Evolutionary conservation across 2,329 filamentous ascomycete genomes (phyloP).

Genomic region (Fusarium sp.): DNA sequence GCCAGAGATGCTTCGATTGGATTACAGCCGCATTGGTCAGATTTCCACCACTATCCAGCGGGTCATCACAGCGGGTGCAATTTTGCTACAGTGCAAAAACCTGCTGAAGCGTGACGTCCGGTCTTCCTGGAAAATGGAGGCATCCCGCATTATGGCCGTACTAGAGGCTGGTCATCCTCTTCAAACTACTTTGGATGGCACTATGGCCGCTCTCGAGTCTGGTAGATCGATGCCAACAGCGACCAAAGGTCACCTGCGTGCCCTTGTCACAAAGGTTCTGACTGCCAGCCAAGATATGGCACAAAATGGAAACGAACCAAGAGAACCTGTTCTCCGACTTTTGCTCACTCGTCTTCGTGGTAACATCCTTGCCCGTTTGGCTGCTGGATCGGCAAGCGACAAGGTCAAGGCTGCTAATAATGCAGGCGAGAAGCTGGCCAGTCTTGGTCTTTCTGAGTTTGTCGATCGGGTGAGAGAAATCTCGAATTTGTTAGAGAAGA

Average conservation of each 20-base stretch:
- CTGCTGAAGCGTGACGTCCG: constrained; percentile 84
- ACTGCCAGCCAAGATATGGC: constrained; percentile 61
- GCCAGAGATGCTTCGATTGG: constrained; percentile 80
- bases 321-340: constrained; percentile 71
- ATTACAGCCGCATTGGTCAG: constrained; percentile 68
- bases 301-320: constrained; percentile 54
- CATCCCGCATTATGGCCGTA: constrained; percentile 74
- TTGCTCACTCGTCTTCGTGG: constrained; percentile 74
- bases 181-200: constrained; percentile 67
- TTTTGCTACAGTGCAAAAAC: constrained; percentile 84
- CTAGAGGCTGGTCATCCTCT: constrained; percentile 67
- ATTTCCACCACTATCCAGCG: constrained; percentile 57
- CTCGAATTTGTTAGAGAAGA: constrained; percentile 72
- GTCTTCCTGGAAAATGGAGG: constrained; percentile 80
- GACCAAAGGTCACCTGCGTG: constrained; percentile 68
- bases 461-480: constrained; percentile 75
- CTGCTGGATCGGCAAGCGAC: constrained; percentile 74
- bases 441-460: constrained; percentile 78
- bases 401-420: constrained; percentile 75
- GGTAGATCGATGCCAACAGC: constrained; percentile 73
- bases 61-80: constrained; percentile 78
- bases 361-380: constrained; percentile 73
- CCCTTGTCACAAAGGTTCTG: constrained; percentile 67
- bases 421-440: constrained; percentile 75
- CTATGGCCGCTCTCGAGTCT: constrained; percentile 71